Percentiles rank a stretch among this genome's conserved stretches.
These are phyloP conservation scores for Lichina pygmaea DNA, from an alignment of 495 filamentous ascomycete species.

Conservation along the genomic window DNA sequence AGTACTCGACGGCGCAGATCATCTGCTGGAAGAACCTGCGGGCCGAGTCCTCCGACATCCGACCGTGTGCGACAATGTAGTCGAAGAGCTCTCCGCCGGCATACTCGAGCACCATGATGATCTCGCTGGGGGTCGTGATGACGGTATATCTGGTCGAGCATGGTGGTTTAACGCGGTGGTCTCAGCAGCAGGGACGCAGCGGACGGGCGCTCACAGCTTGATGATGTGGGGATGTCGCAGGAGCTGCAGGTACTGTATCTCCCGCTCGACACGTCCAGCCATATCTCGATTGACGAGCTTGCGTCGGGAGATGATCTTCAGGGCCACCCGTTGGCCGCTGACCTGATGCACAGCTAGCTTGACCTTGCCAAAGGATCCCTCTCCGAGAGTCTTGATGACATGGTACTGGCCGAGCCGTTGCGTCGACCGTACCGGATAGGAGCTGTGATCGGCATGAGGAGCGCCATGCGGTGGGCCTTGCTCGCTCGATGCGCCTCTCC, in stretches of 20 bases:
- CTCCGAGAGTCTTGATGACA: constrained; percentile 70
- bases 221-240: constrained; percentile 95
- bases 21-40: constrained; percentile 98
- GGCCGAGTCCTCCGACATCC: constrained; percentile 68
- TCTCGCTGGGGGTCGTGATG: constrained; percentile 75
- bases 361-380: constrained; percentile 95
- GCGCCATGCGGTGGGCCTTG: constrained; percentile 4
- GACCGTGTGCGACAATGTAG: constrained; percentile 77
- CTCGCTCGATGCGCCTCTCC: no score
- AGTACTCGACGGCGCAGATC: constrained; percentile 97
- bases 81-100: constrained; percentile 93
- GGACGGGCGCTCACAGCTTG: constrained; percentile 43
- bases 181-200: not conserved
- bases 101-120: constrained; percentile 98
- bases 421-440: not conserved
- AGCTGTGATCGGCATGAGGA: not conserved
- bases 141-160: constrained; percentile 49
- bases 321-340: constrained; percentile 75
- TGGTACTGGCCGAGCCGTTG: constrained; percentile 72
- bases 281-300: constrained; percentile 90
- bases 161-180: not conserved
- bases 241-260: constrained; percentile 93
- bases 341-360: constrained; percentile 81
- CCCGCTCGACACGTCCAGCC: constrained; percentile 86
- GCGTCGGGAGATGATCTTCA: constrained; percentile 91